Evolutionary conservation across 345 rosid genomes (phyloP), one percentile per base, ranked within the genome.

Genomic region (Dimocarpus longan): DNA sequence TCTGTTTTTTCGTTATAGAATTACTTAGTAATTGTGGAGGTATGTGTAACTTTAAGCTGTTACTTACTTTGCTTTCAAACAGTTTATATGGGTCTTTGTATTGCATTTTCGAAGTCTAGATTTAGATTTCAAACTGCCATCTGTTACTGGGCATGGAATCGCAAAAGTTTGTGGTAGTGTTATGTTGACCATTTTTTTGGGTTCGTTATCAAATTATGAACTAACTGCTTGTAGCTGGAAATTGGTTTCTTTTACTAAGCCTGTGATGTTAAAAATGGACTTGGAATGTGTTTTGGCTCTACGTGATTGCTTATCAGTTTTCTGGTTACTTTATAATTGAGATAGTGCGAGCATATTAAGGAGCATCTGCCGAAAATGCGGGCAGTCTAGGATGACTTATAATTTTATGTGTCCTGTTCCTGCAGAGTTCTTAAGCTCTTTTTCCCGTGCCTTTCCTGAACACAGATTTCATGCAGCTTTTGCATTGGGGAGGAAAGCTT

Each of bases 401-500:
- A 76, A 26, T 66, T n/a, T 50, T 22, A 19, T 43, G 28, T 40
- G 54, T 63, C 22, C 54, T 16, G 6, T 24, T 37, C 48, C 50
- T 10, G 24, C 40, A 21, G 16, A 52, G n/a, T 75, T 63, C 28
- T 70, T 19, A 70, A 70, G 11, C 16, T 66, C 48, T 5, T 78
- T 60, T 71, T 32, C 46, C 7, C 4, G 65, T 6, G n/a, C 66
- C 32, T 22, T 57, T 43, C 62, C 82, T 77, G 84, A 88, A 82
- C 78, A 80, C 79, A 83, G 83, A 79, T 82, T 86, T 82, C 82
- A 39, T 91, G 92, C 91, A 95, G 99, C 87, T 88, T 82, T 91
- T 95, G 71, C 96, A 95, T 18, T 95, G 99, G 99, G 99, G 99
- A 79, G 99, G 99, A 44, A 92, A 92, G 85, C 87, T 95, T 76